Conservation (phyloP, 2,329 filamentous ascomycete genomes). For the Penicillium corylophilum region DNA sequence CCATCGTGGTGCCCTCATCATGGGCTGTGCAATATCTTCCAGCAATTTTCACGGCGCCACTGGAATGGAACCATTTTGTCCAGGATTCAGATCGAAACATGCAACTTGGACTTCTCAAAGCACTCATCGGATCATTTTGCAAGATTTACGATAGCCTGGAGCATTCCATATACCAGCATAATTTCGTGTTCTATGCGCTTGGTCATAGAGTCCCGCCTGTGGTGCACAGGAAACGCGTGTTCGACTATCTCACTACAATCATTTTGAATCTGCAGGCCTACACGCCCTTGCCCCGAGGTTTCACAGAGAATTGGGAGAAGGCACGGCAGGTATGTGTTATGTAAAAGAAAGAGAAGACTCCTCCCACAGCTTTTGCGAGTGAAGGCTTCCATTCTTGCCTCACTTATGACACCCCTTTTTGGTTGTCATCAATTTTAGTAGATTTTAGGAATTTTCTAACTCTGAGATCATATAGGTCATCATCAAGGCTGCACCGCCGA, state of each 20-base stretch:
- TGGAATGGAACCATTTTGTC: neutral
- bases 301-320: neutral
- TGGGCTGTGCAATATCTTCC: conserved; percentile 14
- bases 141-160: conserved; percentile 6
- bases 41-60: conserved; percentile 4
- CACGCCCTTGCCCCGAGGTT: neutral
- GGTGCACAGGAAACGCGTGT: neutral
- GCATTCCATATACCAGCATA: neutral
- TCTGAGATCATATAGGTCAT: neutral
- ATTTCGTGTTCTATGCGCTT: conserved; percentile 1
- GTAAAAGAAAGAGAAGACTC: neutral
- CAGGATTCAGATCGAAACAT: neutral
- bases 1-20: conserved; percentile 12
- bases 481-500: neutral
- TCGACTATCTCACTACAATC: neutral
- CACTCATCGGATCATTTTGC: conserved; percentile 2
- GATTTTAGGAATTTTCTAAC: neutral
- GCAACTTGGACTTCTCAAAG: neutral
- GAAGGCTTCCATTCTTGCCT: neutral
- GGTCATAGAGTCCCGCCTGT: neutral
- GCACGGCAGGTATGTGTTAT: neutral
- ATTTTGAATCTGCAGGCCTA: neutral
- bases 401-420: neutral
- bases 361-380: neutral
- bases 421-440: neutral